Evolutionary conservation across 2,329 filamentous ascomycete species (phyloP).

Genomic region (Alternaria metachromatica): DNA sequence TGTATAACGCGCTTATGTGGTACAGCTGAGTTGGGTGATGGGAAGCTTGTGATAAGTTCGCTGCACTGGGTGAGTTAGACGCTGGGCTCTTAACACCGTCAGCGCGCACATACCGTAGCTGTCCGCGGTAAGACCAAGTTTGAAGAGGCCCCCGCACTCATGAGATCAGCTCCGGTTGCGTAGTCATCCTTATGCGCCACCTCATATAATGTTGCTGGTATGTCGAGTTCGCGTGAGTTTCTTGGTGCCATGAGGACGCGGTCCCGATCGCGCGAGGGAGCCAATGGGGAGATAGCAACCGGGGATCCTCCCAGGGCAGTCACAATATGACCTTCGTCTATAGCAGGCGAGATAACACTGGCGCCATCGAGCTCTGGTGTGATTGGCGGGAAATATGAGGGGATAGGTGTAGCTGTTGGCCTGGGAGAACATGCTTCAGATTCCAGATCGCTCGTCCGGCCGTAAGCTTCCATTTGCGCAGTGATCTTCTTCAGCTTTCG

Average conservation of each 20-base stretch:
- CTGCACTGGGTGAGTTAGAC: slow-evolving; percentile 24
- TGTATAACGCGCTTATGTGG: slow-evolving; percentile 24
- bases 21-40: slow-evolving; percentile 26
- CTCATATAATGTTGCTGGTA: slow-evolving; percentile 26
- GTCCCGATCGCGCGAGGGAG: slow-evolving; percentile 11
- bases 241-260: slow-evolving; percentile 7
- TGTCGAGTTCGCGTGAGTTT: slow-evolving; percentile 11
- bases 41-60: slow-evolving; percentile 35
- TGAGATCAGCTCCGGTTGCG: slow-evolving; percentile 24
- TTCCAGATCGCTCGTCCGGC: slow-evolving; percentile 31
- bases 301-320: slow-evolving; percentile 14
- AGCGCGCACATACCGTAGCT: slow-evolving; percentile 30
- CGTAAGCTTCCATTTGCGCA: slow-evolving; percentile 30
- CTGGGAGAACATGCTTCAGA: slow-evolving; percentile 38
- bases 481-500: slow-evolving; percentile 43
- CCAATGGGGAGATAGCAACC: slow-evolving; percentile 19
- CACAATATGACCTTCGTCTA: slow-evolving; percentile 17
- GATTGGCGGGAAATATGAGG: slow-evolving; percentile 20
- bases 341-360: slow-evolving; percentile 25
- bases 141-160: slow-evolving; percentile 32
- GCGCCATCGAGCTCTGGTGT: slow-evolving; percentile 30
- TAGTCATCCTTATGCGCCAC: slow-evolving; percentile 13
- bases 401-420: slow-evolving; percentile 33
- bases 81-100: neutral
- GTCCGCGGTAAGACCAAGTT: slow-evolving; percentile 26